phyloP scores from a whole-genome alignment of 208 protist species.

The Leishmania mexicana region DNA sequence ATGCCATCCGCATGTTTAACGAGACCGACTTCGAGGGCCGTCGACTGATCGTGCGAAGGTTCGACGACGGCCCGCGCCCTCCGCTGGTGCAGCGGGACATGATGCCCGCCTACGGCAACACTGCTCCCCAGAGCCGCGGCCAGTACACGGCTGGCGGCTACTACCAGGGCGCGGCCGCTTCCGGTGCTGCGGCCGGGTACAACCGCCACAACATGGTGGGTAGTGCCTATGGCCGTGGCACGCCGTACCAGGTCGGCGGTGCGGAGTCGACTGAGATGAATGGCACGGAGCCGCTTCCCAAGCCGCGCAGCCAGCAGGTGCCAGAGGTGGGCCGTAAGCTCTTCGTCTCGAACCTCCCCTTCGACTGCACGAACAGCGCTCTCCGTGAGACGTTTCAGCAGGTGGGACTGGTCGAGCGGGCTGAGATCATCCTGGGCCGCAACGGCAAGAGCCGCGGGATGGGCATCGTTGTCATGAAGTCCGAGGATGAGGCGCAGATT shows the following conservation, averaged over 20 bases:
- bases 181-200: slow-evolving; percentile 16
- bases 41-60: slow-evolving; percentile 81
- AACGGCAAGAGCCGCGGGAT: slow-evolving; percentile 78
- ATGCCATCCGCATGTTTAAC: slow-evolving; percentile 83
- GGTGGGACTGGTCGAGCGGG: slow-evolving; percentile 76
- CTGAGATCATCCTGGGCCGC: slow-evolving; percentile 70
- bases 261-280: slow-evolving; percentile 25
- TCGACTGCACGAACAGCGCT: slow-evolving; percentile 71
- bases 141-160: slow-evolving; percentile 22
- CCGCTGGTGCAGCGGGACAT: slow-evolving; percentile 76
- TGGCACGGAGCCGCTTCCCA: slow-evolving; percentile 56
- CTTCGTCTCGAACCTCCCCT: slow-evolving; percentile 86
- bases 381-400: slow-evolving; percentile 85
- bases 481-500: slow-evolving; percentile 59
- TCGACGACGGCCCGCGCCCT: slow-evolving; percentile 82
- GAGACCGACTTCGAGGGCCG: slow-evolving; percentile 90
- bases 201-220: slow-evolving; percentile 20
- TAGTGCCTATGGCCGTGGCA: slow-evolving; percentile 17
- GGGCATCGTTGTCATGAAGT: slow-evolving; percentile 82
- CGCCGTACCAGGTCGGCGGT: slow-evolving; percentile 24
- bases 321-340: slow-evolving; percentile 69
- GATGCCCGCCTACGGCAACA: slow-evolving; percentile 61
- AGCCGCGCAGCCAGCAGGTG: slow-evolving; percentile 81
- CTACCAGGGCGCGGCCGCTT: slow-evolving; percentile 14
- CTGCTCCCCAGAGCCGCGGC: slow-evolving; percentile 26